These are phyloP conservation scores for Ophiostoma quercus DNA, from an alignment of 2,329 filamentous ascomycete genomes.

Conservation along the genomic window DNA sequence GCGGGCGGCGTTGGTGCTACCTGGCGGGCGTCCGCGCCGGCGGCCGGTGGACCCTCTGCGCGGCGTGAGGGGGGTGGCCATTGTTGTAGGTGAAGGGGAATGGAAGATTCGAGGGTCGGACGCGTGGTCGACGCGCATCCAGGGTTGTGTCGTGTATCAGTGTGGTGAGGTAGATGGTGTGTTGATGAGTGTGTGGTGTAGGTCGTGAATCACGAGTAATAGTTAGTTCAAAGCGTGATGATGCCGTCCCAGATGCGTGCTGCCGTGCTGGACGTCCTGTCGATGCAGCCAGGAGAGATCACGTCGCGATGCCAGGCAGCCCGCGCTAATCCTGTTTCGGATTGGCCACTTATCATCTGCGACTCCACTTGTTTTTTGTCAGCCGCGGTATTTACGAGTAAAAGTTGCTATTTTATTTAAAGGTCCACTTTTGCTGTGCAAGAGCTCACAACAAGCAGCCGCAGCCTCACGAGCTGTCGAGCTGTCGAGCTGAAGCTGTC, in stretches of 20 bases:
- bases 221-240: neutral
- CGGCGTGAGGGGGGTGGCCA: conserved; percentile 36
- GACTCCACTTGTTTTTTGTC: conserved; percentile 23
- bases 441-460: neutral
- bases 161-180: too few species aligned
- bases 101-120: neutral
- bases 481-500: neutral
- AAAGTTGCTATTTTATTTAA: neutral
- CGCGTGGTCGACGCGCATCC: conserved; percentile 4
- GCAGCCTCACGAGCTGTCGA: neutral
- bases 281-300: conserved; percentile 20
- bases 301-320: conserved; percentile 27
- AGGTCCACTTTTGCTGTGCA: neutral
- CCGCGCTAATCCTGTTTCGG: conserved; percentile 12
- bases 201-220: neutral
- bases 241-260: too few species aligned
- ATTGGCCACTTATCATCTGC: conserved; percentile 12
- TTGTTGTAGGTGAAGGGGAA: neutral
- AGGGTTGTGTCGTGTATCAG: neutral
- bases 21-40: conserved; percentile 44
- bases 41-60: conserved; percentile 41
- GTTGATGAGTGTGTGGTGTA: neutral
- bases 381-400: conserved; percentile 20
- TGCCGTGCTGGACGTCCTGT: too few species aligned
- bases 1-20: conserved; percentile 33